Base-by-base conservation (phyloP, 495 filamentous ascomycete genomes). In the Aspergillus biplanus region DNA sequence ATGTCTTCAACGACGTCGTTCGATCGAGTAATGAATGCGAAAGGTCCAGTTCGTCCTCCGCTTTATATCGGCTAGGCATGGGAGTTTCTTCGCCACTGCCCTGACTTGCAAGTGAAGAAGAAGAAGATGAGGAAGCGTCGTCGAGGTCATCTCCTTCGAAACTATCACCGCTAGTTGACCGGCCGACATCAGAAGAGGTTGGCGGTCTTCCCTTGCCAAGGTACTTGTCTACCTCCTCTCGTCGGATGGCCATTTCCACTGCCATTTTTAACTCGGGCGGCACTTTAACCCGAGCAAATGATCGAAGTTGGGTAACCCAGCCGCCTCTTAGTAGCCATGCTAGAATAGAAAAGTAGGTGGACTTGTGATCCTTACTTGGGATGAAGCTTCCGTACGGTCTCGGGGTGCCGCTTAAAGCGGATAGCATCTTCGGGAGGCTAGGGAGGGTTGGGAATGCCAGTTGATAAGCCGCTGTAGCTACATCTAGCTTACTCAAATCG, bases 251-350 rank as follows among this genome's bases (percentile, higher is more conserved):
- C 50, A 55, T 67, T 55, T 82, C 80, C 27, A 84, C 83, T 0
- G 75, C 74, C 46, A 79, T 58, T 61, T 84, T 85, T 66, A 86
- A 79, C 35, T 81, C 73, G 0, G 79, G 73, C 0, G 81, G 73
- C 8, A 85, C 80, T 35, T 82, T 85, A 59, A 98, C 85, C 80
- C 93, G 93, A 4, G 89, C 92, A 69, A 94, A 98, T 13, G 90
- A 91, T 58, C 93, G 87, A 2, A 99, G 82, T 72, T 96, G 92
- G 2, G 89, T 95, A 0, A 96, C 94, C 89, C 94, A 97, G 32
- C 92, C 92, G 58, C 91, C 90, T 56, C 92, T 89, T 71, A 98
- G 84, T 18, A 98, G 80, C 92, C 93, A 99, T 12, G 91, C 92
- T 6, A 99, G 79, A 69, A 98, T 97, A 13, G 90, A 82, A 66